Conservation (phyloP, 305 asterid species). For the Ilex paraguariensis region DNA sequence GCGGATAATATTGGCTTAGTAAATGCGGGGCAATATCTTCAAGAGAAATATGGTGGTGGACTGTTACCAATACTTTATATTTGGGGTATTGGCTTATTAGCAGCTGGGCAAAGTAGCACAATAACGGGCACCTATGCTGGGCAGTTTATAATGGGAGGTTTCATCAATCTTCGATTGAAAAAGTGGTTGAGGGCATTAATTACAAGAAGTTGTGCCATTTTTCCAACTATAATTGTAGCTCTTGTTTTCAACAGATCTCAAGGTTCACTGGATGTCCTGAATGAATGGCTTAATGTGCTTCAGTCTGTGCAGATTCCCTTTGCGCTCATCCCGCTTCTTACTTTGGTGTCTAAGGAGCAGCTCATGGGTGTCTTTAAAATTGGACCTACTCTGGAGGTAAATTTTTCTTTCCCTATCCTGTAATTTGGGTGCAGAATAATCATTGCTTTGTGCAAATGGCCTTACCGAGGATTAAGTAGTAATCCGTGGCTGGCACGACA, state of each 20-base stretch:
- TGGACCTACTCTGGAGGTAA: constrained; percentile 65
- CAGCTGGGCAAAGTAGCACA: constrained; percentile 98
- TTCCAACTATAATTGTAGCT: constrained; percentile 86
- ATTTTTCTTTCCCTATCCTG: constrained; percentile 6
- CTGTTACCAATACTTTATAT: constrained; percentile 82
- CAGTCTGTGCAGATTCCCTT: constrained; percentile 96
- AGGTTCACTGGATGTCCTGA: constrained; percentile 66
- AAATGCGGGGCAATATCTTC: constrained; percentile 87
- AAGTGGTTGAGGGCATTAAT: constrained; percentile 79
- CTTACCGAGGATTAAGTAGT: not conserved
- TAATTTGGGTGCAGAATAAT: not conserved
- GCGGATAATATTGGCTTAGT: constrained; percentile 78
- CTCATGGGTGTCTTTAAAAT: constrained; percentile 81
- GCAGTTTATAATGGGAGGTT: constrained; percentile 96
- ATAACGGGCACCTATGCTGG: constrained; percentile 97
- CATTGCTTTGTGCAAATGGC: too few relatives aligned
- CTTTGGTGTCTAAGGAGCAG: constrained; percentile 81
- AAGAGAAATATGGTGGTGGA: constrained; percentile 91
- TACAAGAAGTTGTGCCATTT: constrained; percentile 90
- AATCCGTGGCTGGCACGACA: not conserved
- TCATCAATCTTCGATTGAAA: constrained; percentile 75
- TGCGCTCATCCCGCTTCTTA: constrained; percentile 90
- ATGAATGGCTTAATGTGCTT: constrained; percentile 95
- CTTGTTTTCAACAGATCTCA: constrained; percentile 80
- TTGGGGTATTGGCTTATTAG: constrained; percentile 94